Evolutionary conservation across 371 early-diverging fungal species (phyloP).

Genomic region (Mucor plumbeus): DNA sequence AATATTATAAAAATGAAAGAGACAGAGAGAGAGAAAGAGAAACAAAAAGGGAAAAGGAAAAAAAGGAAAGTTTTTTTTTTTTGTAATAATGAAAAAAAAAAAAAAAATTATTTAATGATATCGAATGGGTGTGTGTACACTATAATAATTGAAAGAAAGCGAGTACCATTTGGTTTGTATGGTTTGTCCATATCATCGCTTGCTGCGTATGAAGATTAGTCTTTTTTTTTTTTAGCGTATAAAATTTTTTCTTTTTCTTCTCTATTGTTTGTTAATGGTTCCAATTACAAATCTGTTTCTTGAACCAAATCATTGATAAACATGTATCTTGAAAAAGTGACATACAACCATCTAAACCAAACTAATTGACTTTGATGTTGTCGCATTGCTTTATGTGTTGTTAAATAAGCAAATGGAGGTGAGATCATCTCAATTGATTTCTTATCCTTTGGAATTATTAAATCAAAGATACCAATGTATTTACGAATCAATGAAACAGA

Average conservation of each 20-base stretch:
- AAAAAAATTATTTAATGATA: not conserved
- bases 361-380: slow-evolving; percentile 88
- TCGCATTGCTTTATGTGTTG: slow-evolving; percentile 80
- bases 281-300: slow-evolving; percentile 6
- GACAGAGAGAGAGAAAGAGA: not conserved
- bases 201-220: too few relatives aligned
- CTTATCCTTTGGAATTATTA: slow-evolving; percentile 21
- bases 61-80: slow-evolving; percentile 7
- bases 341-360: slow-evolving; percentile 96
- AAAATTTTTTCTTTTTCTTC: not conserved
- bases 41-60: slow-evolving; percentile 9
- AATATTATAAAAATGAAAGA: not conserved
- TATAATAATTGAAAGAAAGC: not conserved
- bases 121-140: not conserved
- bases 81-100: not conserved
- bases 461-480: slow-evolving; percentile 75
- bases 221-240: not conserved
- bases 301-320: slow-evolving; percentile 69
- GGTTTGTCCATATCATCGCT: not conserved
- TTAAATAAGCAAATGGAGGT: slow-evolving; percentile 52
- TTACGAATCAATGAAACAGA: slow-evolving; percentile 77
- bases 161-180: not conserved
- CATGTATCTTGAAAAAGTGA: slow-evolving; percentile 96
- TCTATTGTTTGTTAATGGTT: not conserved
- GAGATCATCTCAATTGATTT: slow-evolving; percentile 50